A percentile compares a stretch with the other conserved stretches of the same genome.
These are phyloP conservation scores for Sechiopsis laciniata DNA, from an alignment of 306 rosid species.

Conservation along the genomic window DNA sequence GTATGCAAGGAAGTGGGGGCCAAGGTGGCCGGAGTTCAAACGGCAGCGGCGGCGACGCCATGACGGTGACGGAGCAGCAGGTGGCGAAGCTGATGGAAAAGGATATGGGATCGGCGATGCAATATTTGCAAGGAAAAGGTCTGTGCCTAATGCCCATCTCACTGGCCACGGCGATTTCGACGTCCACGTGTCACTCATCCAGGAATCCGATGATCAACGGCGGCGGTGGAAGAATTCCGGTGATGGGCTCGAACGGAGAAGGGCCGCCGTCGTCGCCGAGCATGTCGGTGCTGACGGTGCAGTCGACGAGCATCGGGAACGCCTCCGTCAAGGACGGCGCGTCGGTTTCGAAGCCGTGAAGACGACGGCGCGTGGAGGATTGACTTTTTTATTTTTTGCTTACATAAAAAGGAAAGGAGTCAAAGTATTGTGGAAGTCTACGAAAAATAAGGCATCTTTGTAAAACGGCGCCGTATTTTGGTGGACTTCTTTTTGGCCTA, in stretches of 20 bases:
- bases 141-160: conserved; percentile 99
- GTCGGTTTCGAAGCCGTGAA: conserved; percentile 53
- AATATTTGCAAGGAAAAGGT: conserved; percentile 88
- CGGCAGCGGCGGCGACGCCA: conserved; percentile 41
- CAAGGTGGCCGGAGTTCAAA: conserved; percentile 28
- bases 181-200: conserved; percentile 64
- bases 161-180: conserved; percentile 79
- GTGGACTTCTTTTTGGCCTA: conserved; percentile 14
- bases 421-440: not conserved
- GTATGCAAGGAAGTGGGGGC: conserved; percentile 41
- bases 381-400: not conserved
- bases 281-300: conserved; percentile 72
- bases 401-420: not conserved
- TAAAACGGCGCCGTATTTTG: conserved; percentile 22
- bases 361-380: conserved; percentile 17
- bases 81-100: conserved; percentile 93
- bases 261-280: conserved; percentile 77
- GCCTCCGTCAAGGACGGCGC: conserved; percentile 25
- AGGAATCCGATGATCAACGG: conserved; percentile 45
- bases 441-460: conserved; percentile 12
- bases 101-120: conserved; percentile 99
- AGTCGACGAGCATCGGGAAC: conserved; percentile 49
- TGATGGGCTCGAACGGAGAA: too few species aligned
- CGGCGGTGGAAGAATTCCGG: not conserved
- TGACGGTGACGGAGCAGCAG: conserved; percentile 83